These are phyloP conservation scores for Apophysomyces ossiformis DNA, from an alignment of 371 early-diverging fungal species.

Conservation along the genomic window DNA sequence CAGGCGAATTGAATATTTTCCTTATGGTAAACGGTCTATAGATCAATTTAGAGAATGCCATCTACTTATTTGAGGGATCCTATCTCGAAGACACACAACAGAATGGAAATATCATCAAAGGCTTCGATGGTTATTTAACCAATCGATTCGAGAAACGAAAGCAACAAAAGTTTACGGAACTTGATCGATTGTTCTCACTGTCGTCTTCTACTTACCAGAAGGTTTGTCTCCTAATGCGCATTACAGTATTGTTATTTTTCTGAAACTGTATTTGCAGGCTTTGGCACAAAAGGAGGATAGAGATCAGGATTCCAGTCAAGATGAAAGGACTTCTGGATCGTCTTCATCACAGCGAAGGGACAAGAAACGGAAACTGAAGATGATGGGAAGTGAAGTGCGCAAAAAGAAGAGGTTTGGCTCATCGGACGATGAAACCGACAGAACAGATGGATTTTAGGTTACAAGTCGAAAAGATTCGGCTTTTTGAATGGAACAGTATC, in stretches of 20 bases:
- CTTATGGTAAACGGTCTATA: slow-evolving; percentile 4
- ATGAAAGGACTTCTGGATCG: slow-evolving; percentile 39
- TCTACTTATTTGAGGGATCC: slow-evolving; percentile 81
- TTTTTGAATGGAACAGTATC: too few relatives aligned
- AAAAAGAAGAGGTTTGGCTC: slow-evolving; percentile 38
- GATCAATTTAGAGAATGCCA: slow-evolving; percentile 70
- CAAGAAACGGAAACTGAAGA: slow-evolving; percentile 42
- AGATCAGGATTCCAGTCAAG: slow-evolving; percentile 63
- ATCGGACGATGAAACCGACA: slow-evolving; percentile 3
- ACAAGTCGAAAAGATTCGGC: too few relatives aligned
- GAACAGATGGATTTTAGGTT: neutral
- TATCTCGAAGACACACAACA: slow-evolving; percentile 83
- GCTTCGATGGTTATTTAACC: slow-evolving; percentile 79
- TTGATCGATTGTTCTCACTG: slow-evolving; percentile 67
- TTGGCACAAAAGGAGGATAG: slow-evolving; percentile 59
- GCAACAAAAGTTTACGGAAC: slow-evolving; percentile 59
- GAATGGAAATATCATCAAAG: slow-evolving; percentile 82
- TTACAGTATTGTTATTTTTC: neutral
- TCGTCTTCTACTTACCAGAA: slow-evolving; percentile 72
- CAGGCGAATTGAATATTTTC: neutral
- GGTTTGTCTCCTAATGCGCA: slow-evolving; percentile 23
- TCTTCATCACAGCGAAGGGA: slow-evolving; percentile 33
- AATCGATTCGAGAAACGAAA: slow-evolving; percentile 60
- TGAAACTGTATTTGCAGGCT: slow-evolving; percentile 36
- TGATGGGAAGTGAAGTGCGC: slow-evolving; percentile 22